phyloP scores from a whole-genome alignment of 805 yeast species.

The Kuraishia hungarica region DNA sequence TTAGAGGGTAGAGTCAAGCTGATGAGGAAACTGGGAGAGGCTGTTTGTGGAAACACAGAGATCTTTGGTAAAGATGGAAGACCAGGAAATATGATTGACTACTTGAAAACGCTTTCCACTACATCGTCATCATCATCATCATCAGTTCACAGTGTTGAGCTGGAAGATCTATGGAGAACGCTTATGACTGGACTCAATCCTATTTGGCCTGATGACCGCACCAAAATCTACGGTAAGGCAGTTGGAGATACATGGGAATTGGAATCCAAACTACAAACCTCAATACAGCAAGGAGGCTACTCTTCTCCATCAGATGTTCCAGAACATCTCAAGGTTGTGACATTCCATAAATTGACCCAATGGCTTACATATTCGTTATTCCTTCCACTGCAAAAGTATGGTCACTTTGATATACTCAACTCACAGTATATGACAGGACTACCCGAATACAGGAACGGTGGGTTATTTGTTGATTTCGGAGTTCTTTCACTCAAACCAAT shows the following conservation, averaged over 20 bases:
- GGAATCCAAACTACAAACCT: constrained; percentile 19
- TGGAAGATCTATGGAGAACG: constrained; percentile 43
- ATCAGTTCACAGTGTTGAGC: constrained; percentile 25
- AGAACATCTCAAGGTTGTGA: constrained; percentile 36
- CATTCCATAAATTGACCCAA: constrained; percentile 60
- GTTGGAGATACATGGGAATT: constrained; percentile 60
- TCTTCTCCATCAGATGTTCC: constrained; percentile 12
- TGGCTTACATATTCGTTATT: constrained; percentile 59
- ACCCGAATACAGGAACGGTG: constrained; percentile 61
- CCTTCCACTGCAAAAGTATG: constrained; percentile 39
- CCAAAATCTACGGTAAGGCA: constrained; percentile 37
- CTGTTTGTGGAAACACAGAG: constrained; percentile 28
- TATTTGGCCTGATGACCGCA: constrained; percentile 53
- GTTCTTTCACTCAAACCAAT: constrained; percentile 39
- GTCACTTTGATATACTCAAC: constrained; percentile 30
- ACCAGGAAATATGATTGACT: constrained; percentile 45
- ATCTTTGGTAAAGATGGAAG: constrained; percentile 29
- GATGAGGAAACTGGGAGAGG: constrained; percentile 37
- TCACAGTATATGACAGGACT: constrained; percentile 42
- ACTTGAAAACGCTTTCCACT: constrained; percentile 19
- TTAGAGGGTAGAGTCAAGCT: constrained; percentile 43
- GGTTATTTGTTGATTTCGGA: constrained; percentile 49
- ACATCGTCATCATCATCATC: constrained; percentile 11
- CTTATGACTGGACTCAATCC: constrained; percentile 47
- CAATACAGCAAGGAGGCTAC: constrained; percentile 10